Conservation (phyloP, 2,329 filamentous ascomycete genomes). For the Aspergillus sp. region DNA sequence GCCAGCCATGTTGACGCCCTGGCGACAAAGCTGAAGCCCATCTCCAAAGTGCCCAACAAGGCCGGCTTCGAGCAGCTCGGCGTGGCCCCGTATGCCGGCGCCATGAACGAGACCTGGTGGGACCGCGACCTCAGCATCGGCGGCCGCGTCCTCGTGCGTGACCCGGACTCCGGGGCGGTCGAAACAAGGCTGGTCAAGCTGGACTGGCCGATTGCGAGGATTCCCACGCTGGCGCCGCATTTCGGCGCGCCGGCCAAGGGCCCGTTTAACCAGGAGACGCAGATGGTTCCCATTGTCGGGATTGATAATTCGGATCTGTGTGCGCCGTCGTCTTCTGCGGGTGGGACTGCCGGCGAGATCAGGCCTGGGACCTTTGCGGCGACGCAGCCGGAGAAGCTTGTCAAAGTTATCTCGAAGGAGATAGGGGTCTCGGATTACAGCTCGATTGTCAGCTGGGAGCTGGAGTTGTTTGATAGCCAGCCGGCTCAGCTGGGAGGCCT, state of each 20-base stretch:
- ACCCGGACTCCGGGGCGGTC: slow-evolving; percentile 64
- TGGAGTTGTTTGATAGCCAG: slow-evolving; percentile 87
- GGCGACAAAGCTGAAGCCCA: slow-evolving; percentile 82
- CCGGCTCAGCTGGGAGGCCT: slow-evolving; percentile 75
- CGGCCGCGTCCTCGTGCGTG: slow-evolving; percentile 75
- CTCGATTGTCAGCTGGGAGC: slow-evolving; percentile 87
- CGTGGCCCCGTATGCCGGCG: slow-evolving; percentile 87
- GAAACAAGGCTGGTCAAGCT: slow-evolving; percentile 75
- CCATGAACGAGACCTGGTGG: slow-evolving; percentile 87
- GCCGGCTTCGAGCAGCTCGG: slow-evolving; percentile 82
- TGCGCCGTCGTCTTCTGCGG: slow-evolving; percentile 16
- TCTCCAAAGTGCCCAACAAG: slow-evolving; percentile 73
- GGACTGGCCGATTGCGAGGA: slow-evolving; percentile 85
- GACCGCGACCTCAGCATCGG: slow-evolving; percentile 88
- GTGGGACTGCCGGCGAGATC: slow-evolving; percentile 32
- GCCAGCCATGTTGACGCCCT: slow-evolving; percentile 90
- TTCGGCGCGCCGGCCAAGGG: slow-evolving; percentile 64
- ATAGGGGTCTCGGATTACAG: slow-evolving; percentile 64
- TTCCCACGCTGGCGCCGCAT: slow-evolving; percentile 87
- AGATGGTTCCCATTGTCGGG: slow-evolving; percentile 89
- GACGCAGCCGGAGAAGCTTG: slow-evolving; percentile 76
- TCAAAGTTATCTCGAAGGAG: slow-evolving; percentile 69
- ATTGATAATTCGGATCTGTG: slow-evolving; percentile 61
- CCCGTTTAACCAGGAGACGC: slow-evolving; percentile 76
- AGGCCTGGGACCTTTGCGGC: slow-evolving; percentile 60